Conservation (phyloP, 176 grass and related monocot species). For the Alloteropsis semialata region DNA sequence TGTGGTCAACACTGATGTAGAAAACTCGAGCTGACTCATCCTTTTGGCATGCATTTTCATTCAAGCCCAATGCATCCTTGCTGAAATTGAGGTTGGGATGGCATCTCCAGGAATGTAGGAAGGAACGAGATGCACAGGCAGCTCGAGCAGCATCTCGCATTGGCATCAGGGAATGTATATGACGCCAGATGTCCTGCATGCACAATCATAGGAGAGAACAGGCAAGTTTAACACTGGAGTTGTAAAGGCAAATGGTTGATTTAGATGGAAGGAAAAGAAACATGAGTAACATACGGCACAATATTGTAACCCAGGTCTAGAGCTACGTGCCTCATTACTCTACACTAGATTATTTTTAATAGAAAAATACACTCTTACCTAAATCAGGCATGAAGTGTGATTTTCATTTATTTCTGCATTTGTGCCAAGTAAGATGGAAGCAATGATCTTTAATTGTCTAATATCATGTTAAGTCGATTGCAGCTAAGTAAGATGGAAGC, state of each 20-base stretch:
- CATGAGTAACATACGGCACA: not conserved
- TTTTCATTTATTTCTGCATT: not conserved
- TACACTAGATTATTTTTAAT: not conserved
- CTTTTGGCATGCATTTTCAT: not conserved
- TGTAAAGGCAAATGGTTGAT: not conserved
- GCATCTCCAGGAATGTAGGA: not conserved
- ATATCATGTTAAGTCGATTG: not conserved
- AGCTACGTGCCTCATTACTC: not conserved
- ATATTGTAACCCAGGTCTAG: not conserved
- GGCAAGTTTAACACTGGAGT: not conserved
- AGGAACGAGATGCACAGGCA: not conserved
- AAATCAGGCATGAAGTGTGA: not conserved
- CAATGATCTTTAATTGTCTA: not conserved
- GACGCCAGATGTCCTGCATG: not conserved
- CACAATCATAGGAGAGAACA: not conserved
- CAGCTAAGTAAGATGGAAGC: not conserved
- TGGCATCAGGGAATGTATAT: slow-evolving; percentile 8
- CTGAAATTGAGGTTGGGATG: slow-evolving; percentile 6
- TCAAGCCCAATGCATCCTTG: not conserved
- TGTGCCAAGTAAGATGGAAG: not conserved
- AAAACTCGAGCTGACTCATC: not conserved
- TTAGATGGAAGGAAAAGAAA: not conserved
- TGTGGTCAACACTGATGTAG: not conserved
- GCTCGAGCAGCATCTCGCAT: not conserved
- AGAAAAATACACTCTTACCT: not conserved